These are phyloP conservation scores for Trypanosoma caninum DNA, from an alignment of 208 protist genomes.

Conservation along the genomic window DNA sequence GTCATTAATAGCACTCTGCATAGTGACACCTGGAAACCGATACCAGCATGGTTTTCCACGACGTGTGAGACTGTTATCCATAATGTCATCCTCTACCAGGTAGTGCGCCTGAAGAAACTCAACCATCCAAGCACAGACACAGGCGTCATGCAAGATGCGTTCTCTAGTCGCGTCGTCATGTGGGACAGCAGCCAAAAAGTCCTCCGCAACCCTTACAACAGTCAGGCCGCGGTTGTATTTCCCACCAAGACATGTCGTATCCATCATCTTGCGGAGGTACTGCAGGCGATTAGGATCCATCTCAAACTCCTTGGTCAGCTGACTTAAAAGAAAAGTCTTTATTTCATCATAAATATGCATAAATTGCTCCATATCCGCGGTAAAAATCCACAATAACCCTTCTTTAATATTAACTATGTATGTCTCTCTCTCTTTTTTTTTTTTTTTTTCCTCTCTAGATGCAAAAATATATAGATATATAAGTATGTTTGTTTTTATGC, in stretches of 20 bases:
- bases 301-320: constrained; percentile 47
- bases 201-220: constrained; percentile 72
- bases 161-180: constrained; percentile 28
- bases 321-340: constrained; percentile 52
- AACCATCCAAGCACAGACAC: constrained; percentile 93
- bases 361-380: constrained; percentile 65
- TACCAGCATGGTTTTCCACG: constrained; percentile 97
- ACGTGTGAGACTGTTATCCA: constrained; percentile 94
- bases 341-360: constrained; percentile 77
- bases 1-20: constrained; percentile 95
- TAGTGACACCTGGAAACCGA: constrained; percentile 81
- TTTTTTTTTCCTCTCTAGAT: too few relatives aligned
- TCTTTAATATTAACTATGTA: background rate
- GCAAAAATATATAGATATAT: too few relatives aligned
- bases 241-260: constrained; percentile 80
- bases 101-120: constrained; percentile 96
- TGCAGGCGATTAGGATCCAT: constrained; percentile 69
- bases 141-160: constrained; percentile 79
- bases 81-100: constrained; percentile 97
- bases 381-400: background rate
- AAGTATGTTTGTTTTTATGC: too few relatives aligned
- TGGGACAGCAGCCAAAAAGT: constrained; percentile 23
- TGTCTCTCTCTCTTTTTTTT: background rate
- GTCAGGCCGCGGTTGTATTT: constrained; percentile 91
- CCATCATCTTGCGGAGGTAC: constrained; percentile 83